phyloP scores from a whole-genome alignment of 73 alveolate genomes.

The Paramecium tetraurelia region DNA sequence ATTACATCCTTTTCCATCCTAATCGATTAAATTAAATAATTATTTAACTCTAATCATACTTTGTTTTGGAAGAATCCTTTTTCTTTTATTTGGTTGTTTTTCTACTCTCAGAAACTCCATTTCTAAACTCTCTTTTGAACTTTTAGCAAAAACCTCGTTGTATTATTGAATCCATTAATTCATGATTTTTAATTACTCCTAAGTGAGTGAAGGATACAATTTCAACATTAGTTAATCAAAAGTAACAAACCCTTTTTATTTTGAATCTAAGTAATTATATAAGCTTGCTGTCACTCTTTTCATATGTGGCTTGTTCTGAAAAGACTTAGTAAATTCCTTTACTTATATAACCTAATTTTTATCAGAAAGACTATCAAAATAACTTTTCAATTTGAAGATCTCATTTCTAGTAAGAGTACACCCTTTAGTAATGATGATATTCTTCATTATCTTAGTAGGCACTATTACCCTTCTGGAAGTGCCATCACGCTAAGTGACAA shows the following conservation, averaged over 20 bases:
- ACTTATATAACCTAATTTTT: conserved; percentile 33
- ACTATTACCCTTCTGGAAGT: neutral
- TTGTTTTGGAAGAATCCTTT: conserved; percentile 47
- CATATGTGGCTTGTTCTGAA: conserved; percentile 59
- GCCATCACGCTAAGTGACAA: neutral
- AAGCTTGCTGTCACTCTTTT: conserved; percentile 62
- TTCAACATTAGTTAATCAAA: conserved; percentile 54
- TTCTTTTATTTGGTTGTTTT: conserved; percentile 40
- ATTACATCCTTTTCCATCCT: conserved; percentile 58
- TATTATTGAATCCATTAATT: conserved; percentile 51
- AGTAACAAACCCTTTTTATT: conserved; percentile 48
- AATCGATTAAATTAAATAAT: conserved; percentile 26
- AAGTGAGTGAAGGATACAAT: conserved; percentile 50
- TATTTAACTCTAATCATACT: conserved; percentile 19
- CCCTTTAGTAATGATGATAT: conserved; percentile 37
- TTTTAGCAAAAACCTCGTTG: conserved; percentile 33
- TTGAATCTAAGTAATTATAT: conserved; percentile 57
- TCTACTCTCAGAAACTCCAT: conserved; percentile 28
- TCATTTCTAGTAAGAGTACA: conserved; percentile 55
- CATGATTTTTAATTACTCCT: conserved; percentile 2
- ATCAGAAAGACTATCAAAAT: conserved; percentile 49
- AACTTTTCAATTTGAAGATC: conserved; percentile 41
- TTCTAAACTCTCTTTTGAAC: conserved; percentile 35
- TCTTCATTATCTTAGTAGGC: neutral
- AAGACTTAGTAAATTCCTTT: conserved; percentile 52